Base-by-base conservation (phyloP, 306 rosid genomes). In the Cucurbita pepo region DNA sequence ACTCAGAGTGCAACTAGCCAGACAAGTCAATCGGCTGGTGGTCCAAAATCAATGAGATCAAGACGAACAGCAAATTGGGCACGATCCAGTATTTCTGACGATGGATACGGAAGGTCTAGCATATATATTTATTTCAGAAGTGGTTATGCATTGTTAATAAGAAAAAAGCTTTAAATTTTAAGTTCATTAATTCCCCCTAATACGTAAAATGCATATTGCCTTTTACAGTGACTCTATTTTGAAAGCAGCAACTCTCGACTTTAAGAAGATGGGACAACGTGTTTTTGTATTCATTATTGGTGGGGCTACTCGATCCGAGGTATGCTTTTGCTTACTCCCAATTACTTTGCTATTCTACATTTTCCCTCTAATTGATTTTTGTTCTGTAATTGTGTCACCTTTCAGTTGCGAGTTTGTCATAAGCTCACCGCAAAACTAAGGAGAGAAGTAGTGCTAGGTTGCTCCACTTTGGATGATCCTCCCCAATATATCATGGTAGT, bases 221-320 rank as follows among this genome's bases (percentile, higher is more conserved):
- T 52, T 73, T 73, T 61, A 55, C 41, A 94, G 98, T 71, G 97
- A 90, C 74, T 90, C 98, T 18, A 51, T 51, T 37, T 83, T 90
- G 88, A 90, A 75, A 87, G 70, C 62, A 70, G 34, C 79, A 15
- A 10, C 73, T 78, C 16, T 80, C 71, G 94, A 90, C 83, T 79
- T 78, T 78, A 90, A 89, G 87, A 90, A 82, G 83, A 78, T 94
- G 92, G 97, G 98, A 59, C 84, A 63, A 71, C 89, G 98, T 36
- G 78, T 94, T 76, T 90, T 90, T 83, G 82, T 94, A 50, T 94
- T 90, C 79, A 77, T 94, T 54, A 65, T 94, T 62, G 98, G 98
- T 0, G 98, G 98, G 34, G 98, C 98, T 54, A 94, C 97, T 65
- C 89, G 98, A 77, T 94, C 98, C 0, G 98, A 94, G 91, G 98